Evolutionary conservation across 2,329 filamentous ascomycete genomes (phyloP).

Genomic region (Aspergillus transmontanensis): DNA sequence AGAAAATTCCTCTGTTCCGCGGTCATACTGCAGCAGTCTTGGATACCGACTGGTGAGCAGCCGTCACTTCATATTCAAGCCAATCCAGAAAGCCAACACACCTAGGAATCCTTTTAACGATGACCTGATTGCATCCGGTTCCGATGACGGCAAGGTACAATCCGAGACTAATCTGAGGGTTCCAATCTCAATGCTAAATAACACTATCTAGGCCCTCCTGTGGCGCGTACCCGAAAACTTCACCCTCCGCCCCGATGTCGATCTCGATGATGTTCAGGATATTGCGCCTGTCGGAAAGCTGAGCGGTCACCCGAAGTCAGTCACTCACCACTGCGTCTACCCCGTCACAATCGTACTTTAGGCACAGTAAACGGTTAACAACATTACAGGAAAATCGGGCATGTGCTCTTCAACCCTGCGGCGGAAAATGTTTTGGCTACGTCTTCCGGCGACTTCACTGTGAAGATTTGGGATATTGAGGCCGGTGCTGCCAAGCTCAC

Average conservation of each 20-base stretch:
- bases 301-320: slow-evolving; percentile 80
- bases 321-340: neutral
- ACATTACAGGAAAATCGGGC: slow-evolving; percentile 80
- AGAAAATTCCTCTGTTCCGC: slow-evolving; percentile 90
- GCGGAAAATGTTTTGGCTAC: slow-evolving; percentile 95
- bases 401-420: slow-evolving; percentile 96
- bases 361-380: slow-evolving; percentile 23
- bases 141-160: slow-evolving; percentile 84
- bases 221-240: slow-evolving; percentile 94
- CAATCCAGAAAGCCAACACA: slow-evolving; percentile 13
- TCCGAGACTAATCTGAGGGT: neutral
- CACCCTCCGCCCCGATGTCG: slow-evolving; percentile 76
- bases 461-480: slow-evolving; percentile 94
- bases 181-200: slow-evolving; percentile 8
- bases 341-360: neutral
- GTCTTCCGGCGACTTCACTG: slow-evolving; percentile 88
- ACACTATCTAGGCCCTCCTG: slow-evolving; percentile 68
- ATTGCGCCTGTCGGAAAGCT: slow-evolving; percentile 81
- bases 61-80: slow-evolving; percentile 15
- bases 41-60: slow-evolving; percentile 87
- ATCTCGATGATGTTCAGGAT: slow-evolving; percentile 74
- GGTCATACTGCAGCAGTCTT: slow-evolving; percentile 94
- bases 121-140: slow-evolving; percentile 85
- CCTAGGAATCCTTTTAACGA: slow-evolving; percentile 94
- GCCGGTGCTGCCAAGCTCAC: slow-evolving; percentile 73